Percentiles rank a stretch among this genome's conserved stretches.
phyloP scores from a whole-genome alignment of 495 filamentous ascomycete genomes.

The Choiromyces venosus region DNA sequence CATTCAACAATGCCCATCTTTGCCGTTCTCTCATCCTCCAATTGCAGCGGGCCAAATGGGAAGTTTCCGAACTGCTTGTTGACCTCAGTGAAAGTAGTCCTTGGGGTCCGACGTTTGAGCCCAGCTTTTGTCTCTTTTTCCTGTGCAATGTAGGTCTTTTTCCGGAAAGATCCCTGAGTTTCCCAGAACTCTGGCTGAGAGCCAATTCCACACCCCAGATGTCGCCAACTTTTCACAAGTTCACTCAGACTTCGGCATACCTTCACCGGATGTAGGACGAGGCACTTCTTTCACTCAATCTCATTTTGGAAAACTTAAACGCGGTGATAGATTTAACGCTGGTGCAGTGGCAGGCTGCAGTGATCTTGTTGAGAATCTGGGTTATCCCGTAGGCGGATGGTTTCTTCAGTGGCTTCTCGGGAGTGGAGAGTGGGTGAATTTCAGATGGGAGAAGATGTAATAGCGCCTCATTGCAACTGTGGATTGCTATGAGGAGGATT shows the following conservation, averaged over 20 bases:
- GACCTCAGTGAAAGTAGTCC: slow-evolving; percentile 83
- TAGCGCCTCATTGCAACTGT: slow-evolving; percentile 94
- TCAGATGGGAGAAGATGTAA: slow-evolving; percentile 80
- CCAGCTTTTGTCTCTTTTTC: slow-evolving; percentile 78
- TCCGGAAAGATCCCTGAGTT: slow-evolving; percentile 74
- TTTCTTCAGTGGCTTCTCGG: slow-evolving; percentile 70
- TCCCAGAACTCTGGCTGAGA: slow-evolving; percentile 81
- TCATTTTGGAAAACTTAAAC: slow-evolving; percentile 95
- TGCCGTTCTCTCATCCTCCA: slow-evolving; percentile 90
- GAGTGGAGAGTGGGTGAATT: slow-evolving; percentile 66
- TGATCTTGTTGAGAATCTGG: slow-evolving; percentile 80
- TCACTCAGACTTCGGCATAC: slow-evolving; percentile 80
- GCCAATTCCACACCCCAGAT: slow-evolving; percentile 98
- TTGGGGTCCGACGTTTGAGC: slow-evolving; percentile 84
- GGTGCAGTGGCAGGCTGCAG: slow-evolving; percentile 81
- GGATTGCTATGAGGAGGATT: slow-evolving; percentile 79
- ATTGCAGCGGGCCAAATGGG: slow-evolving; percentile 93
- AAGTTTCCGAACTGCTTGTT: slow-evolving; percentile 95
- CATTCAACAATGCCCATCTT: slow-evolving; percentile 96
- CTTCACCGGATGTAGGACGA: slow-evolving; percentile 84
- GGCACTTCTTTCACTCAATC: slow-evolving; percentile 97
- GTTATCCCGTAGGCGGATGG: slow-evolving; percentile 79
- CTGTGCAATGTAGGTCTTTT: slow-evolving; percentile 87
- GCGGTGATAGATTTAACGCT: slow-evolving; percentile 95
- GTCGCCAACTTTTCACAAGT: slow-evolving; percentile 82